These are phyloP conservation scores for Eurotiales sp. DNA, from an alignment of 2,329 filamentous ascomycete genomes.

Conservation along the genomic window DNA sequence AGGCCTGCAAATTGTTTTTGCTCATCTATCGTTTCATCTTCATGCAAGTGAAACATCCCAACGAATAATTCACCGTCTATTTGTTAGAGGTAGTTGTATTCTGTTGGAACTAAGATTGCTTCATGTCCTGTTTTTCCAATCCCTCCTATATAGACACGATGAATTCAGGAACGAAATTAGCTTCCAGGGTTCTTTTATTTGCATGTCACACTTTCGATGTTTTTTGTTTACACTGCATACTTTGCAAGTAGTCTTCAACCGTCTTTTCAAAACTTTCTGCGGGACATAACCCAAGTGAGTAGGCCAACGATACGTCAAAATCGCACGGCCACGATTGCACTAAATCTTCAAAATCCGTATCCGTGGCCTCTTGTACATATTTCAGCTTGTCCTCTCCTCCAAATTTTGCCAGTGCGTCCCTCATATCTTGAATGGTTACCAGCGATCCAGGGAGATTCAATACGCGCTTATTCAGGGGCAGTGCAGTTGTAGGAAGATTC, in stretches of 20 bases:
- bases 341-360: conserved; percentile 50
- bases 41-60: no score
- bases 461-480: conserved; percentile 46
- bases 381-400: conserved; percentile 51
- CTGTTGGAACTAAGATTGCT: no score
- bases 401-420: conserved; percentile 54
- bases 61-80: no score
- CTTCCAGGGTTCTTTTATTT: no score
- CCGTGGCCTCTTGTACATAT: conserved; percentile 51
- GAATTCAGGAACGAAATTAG: no score
- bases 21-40: no score
- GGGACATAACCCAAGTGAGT: conserved; percentile 49
- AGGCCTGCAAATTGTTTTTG: no score
- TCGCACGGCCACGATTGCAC: conserved; percentile 55
- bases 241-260: conserved; percentile 47
- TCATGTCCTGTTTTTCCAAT: no score
- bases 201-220: conserved; percentile 10
- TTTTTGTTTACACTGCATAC: conserved; percentile 18
- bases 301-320: conserved; percentile 52
- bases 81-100: no score
- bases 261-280: conserved; percentile 54
- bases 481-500: conserved; percentile 37
- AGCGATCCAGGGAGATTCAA: conserved; percentile 56
- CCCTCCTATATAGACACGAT: no score
- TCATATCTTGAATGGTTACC: conserved; percentile 54